These are phyloP conservation scores for Lipomyces yamanashiensis DNA, from an alignment of 805 yeast species.

Conservation along the genomic window DNA sequence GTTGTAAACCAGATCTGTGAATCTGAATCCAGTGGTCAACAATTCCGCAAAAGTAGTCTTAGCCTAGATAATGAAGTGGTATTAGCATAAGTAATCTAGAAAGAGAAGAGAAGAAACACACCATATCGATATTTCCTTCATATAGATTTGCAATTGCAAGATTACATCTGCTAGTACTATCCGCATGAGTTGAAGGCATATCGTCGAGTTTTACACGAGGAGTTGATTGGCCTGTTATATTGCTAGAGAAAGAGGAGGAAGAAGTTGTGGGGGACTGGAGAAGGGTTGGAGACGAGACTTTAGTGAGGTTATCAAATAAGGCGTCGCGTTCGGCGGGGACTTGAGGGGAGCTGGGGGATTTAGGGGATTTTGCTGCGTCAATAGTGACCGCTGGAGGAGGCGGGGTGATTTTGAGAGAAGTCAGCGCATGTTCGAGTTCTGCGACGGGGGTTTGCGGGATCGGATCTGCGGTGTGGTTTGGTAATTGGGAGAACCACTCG, in stretches of 20 bases:
- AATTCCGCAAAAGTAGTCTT: constrained; percentile 11
- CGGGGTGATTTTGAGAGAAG: background rate
- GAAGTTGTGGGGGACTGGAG: constrained; percentile 1
- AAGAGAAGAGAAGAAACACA: background rate
- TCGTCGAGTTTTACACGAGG: constrained; percentile 1
- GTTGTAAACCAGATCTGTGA: constrained; percentile 23
- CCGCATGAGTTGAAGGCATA: background rate
- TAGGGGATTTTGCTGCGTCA: background rate
- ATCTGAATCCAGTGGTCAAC: constrained; percentile 19
- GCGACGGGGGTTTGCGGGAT: background rate
- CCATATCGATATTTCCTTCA: constrained; percentile 25
- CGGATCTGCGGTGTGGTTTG: constrained; percentile 18
- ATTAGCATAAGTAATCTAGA: background rate
- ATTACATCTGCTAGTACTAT: constrained; percentile 21
- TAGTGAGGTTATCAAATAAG: constrained; percentile 2
- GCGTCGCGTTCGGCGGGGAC: constrained; percentile 11
- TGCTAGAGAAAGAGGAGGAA: background rate
- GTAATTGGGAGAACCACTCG: constrained; percentile 24
- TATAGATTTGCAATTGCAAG: constrained; percentile 30
- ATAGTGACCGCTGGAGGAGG: background rate
- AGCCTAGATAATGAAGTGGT: constrained; percentile 7
- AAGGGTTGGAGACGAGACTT: constrained; percentile 1
- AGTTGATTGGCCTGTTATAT: background rate
- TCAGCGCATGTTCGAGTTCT: constrained; percentile 1
- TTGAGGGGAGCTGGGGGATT: constrained; percentile 1